Percentiles rank a stretch among this genome's conserved stretches.
phyloP scores from a whole-genome alignment of 2,329 filamentous ascomycete species.

The Phyllosticta paracitricarpa region DNA sequence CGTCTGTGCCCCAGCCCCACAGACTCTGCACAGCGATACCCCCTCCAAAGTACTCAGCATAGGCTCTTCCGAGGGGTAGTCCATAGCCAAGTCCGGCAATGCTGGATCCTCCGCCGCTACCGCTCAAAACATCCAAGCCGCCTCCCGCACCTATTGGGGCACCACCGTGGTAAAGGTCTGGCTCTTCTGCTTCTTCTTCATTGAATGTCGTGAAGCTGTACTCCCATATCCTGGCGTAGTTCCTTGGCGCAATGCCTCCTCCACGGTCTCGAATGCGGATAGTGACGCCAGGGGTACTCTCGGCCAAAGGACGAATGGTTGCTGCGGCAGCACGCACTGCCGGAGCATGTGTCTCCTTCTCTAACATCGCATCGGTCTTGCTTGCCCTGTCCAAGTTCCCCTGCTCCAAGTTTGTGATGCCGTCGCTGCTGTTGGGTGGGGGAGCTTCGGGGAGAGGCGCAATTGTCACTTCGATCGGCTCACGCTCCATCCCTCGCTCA shows the following conservation, averaged over 20 bases:
- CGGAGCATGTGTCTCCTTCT: background rate
- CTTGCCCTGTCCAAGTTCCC: constrained; percentile 25
- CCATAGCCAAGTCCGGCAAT: constrained; percentile 89
- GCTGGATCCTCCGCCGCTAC: background rate
- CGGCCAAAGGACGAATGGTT: constrained; percentile 36
- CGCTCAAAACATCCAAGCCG: constrained; percentile 57
- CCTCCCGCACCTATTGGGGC: constrained; percentile 29
- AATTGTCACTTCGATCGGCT: constrained; percentile 87
- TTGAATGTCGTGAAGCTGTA: constrained; percentile 96
- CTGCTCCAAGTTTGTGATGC: constrained; percentile 26
- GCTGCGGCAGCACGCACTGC: constrained; percentile 14
- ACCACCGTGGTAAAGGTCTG: constrained; percentile 12
- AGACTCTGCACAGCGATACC: constrained; percentile 92
- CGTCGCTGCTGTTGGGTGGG: background rate
- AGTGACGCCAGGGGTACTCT: constrained; percentile 69
- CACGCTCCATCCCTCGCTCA: constrained; percentile 66
- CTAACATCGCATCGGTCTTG: background rate
- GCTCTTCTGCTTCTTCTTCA: constrained; percentile 43
- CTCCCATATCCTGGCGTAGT: constrained; percentile 83
- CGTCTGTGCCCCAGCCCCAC: constrained; percentile 79
- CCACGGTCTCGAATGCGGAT: constrained; percentile 94
- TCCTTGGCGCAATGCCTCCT: constrained; percentile 78
- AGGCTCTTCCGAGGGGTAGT: constrained; percentile 78
- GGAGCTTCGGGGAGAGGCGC: constrained; percentile 54
- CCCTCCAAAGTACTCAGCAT: constrained; percentile 96